Evolutionary conservation across 371 early-diverging fungal species (phyloP), one percentile per base, ranked within the genome.

Genomic region (Dichotomocladium elegans): DNA sequence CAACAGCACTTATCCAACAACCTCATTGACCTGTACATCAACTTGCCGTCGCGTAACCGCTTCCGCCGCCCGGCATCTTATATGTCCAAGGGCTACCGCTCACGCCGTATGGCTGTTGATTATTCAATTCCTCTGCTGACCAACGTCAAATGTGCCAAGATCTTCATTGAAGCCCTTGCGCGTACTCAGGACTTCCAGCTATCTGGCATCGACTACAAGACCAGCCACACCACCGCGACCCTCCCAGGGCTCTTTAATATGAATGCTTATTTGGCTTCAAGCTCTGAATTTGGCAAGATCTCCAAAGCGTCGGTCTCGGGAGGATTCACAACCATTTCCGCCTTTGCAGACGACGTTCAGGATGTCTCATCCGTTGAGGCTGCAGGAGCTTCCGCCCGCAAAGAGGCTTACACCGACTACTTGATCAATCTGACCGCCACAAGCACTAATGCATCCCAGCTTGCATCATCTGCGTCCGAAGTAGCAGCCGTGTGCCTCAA

Each of bases 1-100:
- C 70, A 72, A 68, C 46, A 69, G 73, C 25, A 83, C 80, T 60
- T 63, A 81, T 30, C 90, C 37, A 93, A 88, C 83, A 92, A 93
- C 78, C 67, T 89, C 72, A 94, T 95, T 56, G 96, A 95, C 65
- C 76, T 96, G 62, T 96, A 96, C 80, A 86, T 94, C 80, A 96
- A 96, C 68, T 73, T 94, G 74, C 95, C 94, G 21, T 92, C 91
- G 41, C 90, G 87, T 64, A 94, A 96, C 82, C 76, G 85, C 35
- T 95, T 82, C 87, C 85, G 94, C 41, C 86, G 95, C 29, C 94
- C 93, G 43, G 92, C 94, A 49, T 72, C 74, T 60, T 82, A 77
- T 41, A 51, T 64, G 7, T 81, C 89, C 57, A 61, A 78, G 49
- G 86, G 88, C 57, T 94, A 94, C 66, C 71, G 78, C 47, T 77